Evolutionary conservation across 768 basidiomycete genomes (phyloP), one percentile per base, ranked within the genome.

Genomic region (Leccinellum luteum): DNA sequence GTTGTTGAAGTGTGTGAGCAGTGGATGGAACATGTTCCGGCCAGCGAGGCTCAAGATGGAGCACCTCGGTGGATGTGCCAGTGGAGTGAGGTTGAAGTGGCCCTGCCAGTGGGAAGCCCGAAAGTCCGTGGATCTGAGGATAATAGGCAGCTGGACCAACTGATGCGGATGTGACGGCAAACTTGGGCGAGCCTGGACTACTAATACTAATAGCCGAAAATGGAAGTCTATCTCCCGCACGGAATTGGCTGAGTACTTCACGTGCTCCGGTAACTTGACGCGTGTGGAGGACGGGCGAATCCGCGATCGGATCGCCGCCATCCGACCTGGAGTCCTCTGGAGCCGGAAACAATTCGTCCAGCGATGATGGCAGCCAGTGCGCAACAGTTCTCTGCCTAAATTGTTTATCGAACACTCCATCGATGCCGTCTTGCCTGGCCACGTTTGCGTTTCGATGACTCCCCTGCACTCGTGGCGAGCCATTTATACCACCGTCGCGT

Each of bases 341-440:
- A 13, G 31, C 51, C 43, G 67, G 67, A 52, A 72, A 73, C 48
- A 72, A 41, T 55, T 62, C 69, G 45, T 72, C 71, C 43, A 72
- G 30, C n/a, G n/a, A n/a, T 3, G 66, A 60, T 32, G 58, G 60
- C 38, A 34, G 41, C 56, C 57, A 59, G 47, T 49, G 17, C 25
- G 60, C 51, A 38, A 51, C 12, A 52, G 58, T 52, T 54, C 34
- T 51, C 49, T 52, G 61, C 50, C 19, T 44, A 50, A 50, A 51
- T 35, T 47, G 54, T 25, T 58, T 54, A 50, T 60, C 58, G 35
- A 7, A 34, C 23, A 21, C 35, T 27, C 51, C 55, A 57, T 51
- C 59, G 3, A 19, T 25, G 31, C 54, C 58, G 32, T 56, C 56
- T 38, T 48, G 60, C 50, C 52, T 63, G 43, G 59, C 25, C 60